Conservation (phyloP, 345 rosid genomes). For the Noccaea caerulescens region DNA sequence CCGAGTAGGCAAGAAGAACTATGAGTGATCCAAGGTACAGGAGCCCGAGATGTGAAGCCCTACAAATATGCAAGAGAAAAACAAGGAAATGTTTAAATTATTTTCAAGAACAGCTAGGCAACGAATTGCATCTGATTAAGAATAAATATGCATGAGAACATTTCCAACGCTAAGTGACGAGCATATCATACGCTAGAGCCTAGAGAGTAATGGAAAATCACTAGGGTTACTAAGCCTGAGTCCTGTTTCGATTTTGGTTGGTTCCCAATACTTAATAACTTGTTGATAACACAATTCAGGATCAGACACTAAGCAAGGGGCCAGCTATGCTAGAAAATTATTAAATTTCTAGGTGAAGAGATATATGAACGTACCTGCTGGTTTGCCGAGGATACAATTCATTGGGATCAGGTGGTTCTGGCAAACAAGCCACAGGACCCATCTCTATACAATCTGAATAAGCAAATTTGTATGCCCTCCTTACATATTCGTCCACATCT, state of each 20-base stretch:
- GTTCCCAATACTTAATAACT: conserved; percentile 19
- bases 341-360: conserved; percentile 25
- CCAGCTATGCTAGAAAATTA: conserved; percentile 20
- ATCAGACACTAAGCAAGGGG: conserved; percentile 28
- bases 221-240: conserved; percentile 13
- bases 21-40: conserved; percentile 84
- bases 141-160: conserved; percentile 3
- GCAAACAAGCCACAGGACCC: conserved; percentile 88
- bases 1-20: conserved; percentile 89
- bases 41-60: conserved; percentile 96
- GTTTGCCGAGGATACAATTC: conserved; percentile 96
- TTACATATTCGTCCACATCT: conserved; percentile 98
- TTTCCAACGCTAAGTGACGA: conserved; percentile 5
- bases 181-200: neutral
- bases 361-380: conserved; percentile 60
- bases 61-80: conserved; percentile 41
- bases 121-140: conserved; percentile 20
- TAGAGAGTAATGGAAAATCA: neutral
- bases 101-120: conserved; percentile 16
- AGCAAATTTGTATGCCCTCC: conserved; percentile 97
- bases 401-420: conserved; percentile 95
- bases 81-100: conserved; percentile 5
- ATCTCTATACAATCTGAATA: conserved; percentile 95
- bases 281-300: conserved; percentile 23
- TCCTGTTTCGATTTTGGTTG: conserved; percentile 8